Evolutionary conservation across 495 filamentous ascomycete genomes (phyloP).

Genomic region (Haplographium delicatum): DNA sequence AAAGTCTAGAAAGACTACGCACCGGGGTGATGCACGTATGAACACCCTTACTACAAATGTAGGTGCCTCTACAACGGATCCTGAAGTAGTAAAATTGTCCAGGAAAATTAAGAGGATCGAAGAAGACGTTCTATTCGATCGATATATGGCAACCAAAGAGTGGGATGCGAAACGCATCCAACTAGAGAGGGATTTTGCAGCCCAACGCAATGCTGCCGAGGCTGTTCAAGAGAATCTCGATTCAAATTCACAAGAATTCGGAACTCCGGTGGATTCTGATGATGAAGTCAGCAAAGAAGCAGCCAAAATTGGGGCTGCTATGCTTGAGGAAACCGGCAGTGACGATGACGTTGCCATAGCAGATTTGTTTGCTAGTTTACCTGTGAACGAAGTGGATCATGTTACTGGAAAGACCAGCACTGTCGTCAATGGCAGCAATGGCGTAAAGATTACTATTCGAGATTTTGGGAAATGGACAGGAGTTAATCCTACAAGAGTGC

Average conservation of each 20-base stretch:
- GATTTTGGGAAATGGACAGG: slow-evolving; percentile 82
- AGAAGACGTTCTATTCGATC: slow-evolving; percentile 82
- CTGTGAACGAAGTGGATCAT: slow-evolving; percentile 52
- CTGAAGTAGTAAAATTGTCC: slow-evolving; percentile 56
- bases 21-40: slow-evolving; percentile 4
- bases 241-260: slow-evolving; percentile 22
- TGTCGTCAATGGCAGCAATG: slow-evolving; percentile 44
- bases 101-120: slow-evolving; percentile 72
- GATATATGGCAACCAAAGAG: slow-evolving; percentile 61
- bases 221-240: slow-evolving; percentile 28
- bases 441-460: slow-evolving; percentile 53
- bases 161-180: slow-evolving; percentile 65
- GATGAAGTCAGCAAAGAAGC: slow-evolving; percentile 48
- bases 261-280: slow-evolving; percentile 27
- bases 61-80: slow-evolving; percentile 29
- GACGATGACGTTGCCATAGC: slow-evolving; percentile 46
- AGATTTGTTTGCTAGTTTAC: slow-evolving; percentile 65
- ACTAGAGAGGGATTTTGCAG: slow-evolving; percentile 54
- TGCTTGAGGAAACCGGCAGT: slow-evolving; percentile 46
- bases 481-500: slow-evolving; percentile 60
- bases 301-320: slow-evolving; percentile 41
- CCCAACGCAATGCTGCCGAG: slow-evolving; percentile 16
- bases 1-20: background rate
- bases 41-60: slow-evolving; percentile 11
- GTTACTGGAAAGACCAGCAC: slow-evolving; percentile 46